phyloP scores from a whole-genome alignment of 345 rosid species.

The Moricandia arvensis region DNA sequence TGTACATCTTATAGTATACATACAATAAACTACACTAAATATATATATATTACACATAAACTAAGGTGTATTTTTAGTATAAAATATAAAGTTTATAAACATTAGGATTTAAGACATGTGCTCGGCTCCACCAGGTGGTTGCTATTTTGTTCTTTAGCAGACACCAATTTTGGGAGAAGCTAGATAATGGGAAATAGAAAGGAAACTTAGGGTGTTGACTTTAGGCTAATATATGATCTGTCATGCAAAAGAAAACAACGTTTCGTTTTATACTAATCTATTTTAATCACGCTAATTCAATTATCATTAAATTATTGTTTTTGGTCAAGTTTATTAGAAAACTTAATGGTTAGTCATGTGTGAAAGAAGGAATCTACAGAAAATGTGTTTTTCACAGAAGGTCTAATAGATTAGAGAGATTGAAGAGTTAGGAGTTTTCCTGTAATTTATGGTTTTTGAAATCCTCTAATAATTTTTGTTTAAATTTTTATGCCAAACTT shows the following conservation, averaged over 20 bases:
- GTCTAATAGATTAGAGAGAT: neutral
- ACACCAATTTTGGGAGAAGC: neutral
- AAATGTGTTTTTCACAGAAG: neutral
- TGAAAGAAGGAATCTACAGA: conserved; percentile 9
- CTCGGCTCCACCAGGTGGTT: neutral
- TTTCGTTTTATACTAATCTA: neutral
- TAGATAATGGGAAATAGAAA: neutral
- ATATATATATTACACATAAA: neutral
- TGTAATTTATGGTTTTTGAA: neutral
- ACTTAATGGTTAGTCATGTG: neutral
- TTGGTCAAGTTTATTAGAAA: neutral
- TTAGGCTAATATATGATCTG: conserved; percentile 9
- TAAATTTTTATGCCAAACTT: neutral
- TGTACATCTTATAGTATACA: neutral
- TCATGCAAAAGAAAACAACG: neutral
- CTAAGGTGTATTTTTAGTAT: neutral
- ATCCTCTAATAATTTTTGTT: neutral
- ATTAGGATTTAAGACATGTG: conserved; percentile 12
- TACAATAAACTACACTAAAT: neutral
- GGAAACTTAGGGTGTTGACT: conserved; percentile 29
- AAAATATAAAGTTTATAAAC: neutral
- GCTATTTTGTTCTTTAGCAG: neutral
- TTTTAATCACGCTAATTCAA: neutral
- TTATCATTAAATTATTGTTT: neutral
- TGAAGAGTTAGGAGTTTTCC: neutral